Evolutionary conservation across 345 rosid genomes (phyloP), one percentile per base, ranked within the genome.

Genomic region (Euphorbia lathyris): DNA sequence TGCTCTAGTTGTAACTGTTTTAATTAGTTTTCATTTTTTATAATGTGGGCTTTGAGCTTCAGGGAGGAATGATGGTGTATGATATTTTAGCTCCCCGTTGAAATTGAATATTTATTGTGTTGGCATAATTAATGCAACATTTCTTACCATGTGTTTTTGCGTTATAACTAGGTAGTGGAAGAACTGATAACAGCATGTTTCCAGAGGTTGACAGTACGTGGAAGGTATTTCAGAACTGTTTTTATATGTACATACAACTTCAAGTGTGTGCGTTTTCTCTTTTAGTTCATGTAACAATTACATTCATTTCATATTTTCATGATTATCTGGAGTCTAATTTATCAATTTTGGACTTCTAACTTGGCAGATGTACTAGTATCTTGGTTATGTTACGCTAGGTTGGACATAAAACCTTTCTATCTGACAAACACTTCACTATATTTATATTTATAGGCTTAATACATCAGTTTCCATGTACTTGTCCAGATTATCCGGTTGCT

Each of bases 171-270:
- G 92, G 97, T 76, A 77, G 83, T 57, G 84, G 82, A 75, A 80
- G 65, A 75, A 77, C 90, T 70, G 91, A 90, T 47, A 91, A 81
- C 66, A 63, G 70, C 81, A 82, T 95, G 93, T 95, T 95, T 77
- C 97, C 99, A 72, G 97, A 95, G 65, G 97, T 95, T 71, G 97
- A 90, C 86, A 90, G 97, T 84, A 84, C 88, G 23, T 91, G 95
- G 96, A 88, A 91, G 84, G 93, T 94, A 86, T n/a, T 90, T 77
- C 63, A 76, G 52, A 74, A 72, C 66, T 65, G 14, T 76, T 72
- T 36, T 72, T 74, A 50, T 76, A 13, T 40, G 62, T 16, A 19
- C 7, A 51, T 69, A 8, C 47, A 20, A 52, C 5, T 27, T 45
- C 2, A 26, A n/a, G 34, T 52, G 13, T 30, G 45, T 57, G n/a